Percentiles rank a stretch among this genome's conserved stretches.
Conservation (phyloP, 2,329 filamentous ascomycete genomes). For the Neonectria faginata region DNA sequence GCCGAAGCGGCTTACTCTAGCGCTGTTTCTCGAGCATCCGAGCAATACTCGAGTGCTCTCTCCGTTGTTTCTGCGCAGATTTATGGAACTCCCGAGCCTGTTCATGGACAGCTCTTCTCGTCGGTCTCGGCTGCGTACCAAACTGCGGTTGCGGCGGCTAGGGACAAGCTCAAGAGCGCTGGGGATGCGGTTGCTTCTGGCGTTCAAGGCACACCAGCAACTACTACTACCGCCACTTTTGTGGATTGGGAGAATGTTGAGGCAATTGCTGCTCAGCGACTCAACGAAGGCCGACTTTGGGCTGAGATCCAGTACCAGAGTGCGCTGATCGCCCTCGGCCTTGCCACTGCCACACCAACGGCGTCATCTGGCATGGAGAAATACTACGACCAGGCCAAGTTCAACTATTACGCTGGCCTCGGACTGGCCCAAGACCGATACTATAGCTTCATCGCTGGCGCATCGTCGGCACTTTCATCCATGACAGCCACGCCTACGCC, state of each 20-base stretch:
- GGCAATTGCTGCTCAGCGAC: conserved; percentile 75
- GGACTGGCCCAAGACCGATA: conserved; percentile 84
- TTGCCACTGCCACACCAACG: conserved; percentile 68
- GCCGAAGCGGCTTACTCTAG: conserved; percentile 71
- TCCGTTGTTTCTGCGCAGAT: conserved; percentile 75
- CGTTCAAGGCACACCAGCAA: conserved; percentile 61
- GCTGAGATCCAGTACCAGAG: conserved; percentile 78
- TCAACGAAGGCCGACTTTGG: conserved; percentile 76
- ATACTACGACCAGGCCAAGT: conserved; percentile 70
- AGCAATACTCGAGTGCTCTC: conserved; percentile 75
- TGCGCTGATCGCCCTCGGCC: conserved; percentile 73
- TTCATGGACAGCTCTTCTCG: conserved; percentile 75
- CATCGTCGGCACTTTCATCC: conserved; percentile 75
- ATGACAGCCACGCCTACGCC: conserved; percentile 70
- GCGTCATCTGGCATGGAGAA: conserved; percentile 64
- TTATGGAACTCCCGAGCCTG: conserved; percentile 75
- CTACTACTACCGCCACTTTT: conserved; percentile 54
- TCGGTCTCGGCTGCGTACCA: conserved; percentile 78
- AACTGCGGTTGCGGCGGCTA: conserved; percentile 71
- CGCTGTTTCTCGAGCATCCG: conserved; percentile 74
- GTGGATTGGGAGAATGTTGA: conserved; percentile 63
- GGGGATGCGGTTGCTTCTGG: conserved; percentile 64
- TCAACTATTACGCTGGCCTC: conserved; percentile 81
- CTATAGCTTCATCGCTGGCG: conserved; percentile 77
- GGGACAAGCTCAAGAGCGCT: conserved; percentile 66